These are phyloP conservation scores for Backusella liffmaniae DNA, from an alignment of 192 early-diverging fungal genomes.

Conservation along the genomic window DNA sequence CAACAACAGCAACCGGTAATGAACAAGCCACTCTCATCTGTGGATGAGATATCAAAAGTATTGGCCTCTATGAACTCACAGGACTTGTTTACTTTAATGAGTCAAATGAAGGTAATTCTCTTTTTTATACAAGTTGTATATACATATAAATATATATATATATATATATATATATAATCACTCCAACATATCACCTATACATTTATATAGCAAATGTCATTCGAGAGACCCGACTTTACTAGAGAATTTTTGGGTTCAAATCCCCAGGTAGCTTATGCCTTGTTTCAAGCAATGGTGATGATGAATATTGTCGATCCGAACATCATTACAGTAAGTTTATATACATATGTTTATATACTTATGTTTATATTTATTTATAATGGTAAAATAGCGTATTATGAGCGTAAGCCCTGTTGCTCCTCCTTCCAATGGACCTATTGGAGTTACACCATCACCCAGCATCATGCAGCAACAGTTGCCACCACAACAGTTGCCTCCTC, in stretches of 20 bases:
- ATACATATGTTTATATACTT: too few species aligned
- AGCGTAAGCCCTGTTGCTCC: constrained; percentile 3
- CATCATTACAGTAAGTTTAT: constrained; percentile 48
- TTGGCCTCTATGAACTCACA: constrained; percentile 54
- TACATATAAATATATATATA: too few species aligned
- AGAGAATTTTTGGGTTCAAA: constrained; percentile 68
- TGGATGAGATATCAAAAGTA: constrained; percentile 54
- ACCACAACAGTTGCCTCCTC: neutral
- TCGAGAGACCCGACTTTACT: constrained; percentile 63
- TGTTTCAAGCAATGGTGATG: constrained; percentile 79
- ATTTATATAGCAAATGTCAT: constrained; percentile 46
- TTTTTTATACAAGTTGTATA: neutral
- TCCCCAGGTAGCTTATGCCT: constrained; percentile 79
- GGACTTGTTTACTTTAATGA: constrained; percentile 63
- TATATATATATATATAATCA: too few species aligned
- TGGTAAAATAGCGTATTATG: constrained; percentile 16
- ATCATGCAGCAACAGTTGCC: neutral
- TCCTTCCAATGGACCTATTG: neutral
- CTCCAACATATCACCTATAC: neutral
- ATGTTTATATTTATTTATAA: neutral
- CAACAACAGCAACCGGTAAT: constrained; percentile 12
- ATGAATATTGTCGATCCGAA: constrained; percentile 77
- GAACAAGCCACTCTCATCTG: constrained; percentile 13
- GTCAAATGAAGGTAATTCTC: constrained; percentile 60
- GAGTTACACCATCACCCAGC: neutral